These are phyloP conservation scores for Diaporthe ampelina DNA, from an alignment of 2,329 filamentous ascomycete genomes.

Conservation along the genomic window DNA sequence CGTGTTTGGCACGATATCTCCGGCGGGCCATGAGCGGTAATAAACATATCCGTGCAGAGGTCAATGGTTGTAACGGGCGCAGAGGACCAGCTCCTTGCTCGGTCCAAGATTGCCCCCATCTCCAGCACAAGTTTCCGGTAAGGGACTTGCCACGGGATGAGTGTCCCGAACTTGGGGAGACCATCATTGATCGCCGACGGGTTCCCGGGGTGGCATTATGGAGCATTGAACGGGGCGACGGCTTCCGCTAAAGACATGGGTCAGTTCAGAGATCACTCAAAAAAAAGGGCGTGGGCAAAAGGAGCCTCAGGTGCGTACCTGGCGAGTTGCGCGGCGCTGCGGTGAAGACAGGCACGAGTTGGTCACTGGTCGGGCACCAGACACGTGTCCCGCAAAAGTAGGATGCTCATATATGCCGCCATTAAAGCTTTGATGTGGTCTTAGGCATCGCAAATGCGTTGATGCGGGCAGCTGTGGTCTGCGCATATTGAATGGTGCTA, in stretches of 20 bases:
- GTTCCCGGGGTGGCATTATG: not conserved
- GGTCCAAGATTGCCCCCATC: not conserved
- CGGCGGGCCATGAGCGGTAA: not conserved
- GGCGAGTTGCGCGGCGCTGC: not conserved
- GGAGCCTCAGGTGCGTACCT: not conserved
- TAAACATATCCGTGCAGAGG: not conserved
- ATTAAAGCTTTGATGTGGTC: not conserved
- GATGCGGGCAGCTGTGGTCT: not conserved
- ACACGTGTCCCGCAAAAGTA: not conserved
- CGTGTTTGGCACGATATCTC: not conserved
- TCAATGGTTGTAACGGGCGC: not conserved
- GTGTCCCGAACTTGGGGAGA: not conserved
- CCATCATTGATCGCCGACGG: not conserved
- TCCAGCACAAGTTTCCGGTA: not conserved
- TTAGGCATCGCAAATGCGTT: not conserved
- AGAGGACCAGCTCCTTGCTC: not conserved
- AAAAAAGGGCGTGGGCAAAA: not conserved
- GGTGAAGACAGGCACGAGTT: no score
- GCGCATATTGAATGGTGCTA: not conserved
- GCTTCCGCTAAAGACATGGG: not conserved
- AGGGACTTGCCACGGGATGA: not conserved
- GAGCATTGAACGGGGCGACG: not conserved
- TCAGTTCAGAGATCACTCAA: not conserved
- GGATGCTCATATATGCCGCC: not conserved
- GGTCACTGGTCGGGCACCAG: not conserved